Percentiles rank a stretch among this genome's conserved stretches.
phyloP scores from a whole-genome alignment of 2,329 filamentous ascomycete genomes.

The Corinectria fuckeliana region DNA sequence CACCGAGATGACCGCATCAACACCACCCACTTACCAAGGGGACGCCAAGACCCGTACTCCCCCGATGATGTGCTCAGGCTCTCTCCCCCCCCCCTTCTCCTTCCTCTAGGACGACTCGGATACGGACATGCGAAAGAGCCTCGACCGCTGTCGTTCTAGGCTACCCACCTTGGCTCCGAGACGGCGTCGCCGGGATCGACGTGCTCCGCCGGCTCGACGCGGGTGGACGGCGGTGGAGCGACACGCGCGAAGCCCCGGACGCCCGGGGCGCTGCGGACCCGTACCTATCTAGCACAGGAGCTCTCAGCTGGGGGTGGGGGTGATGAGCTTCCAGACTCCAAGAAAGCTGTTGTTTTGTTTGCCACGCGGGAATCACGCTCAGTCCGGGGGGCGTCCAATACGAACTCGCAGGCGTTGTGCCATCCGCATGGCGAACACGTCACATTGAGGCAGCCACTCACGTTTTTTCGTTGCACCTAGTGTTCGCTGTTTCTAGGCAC shows the following conservation, averaged over 20 bases:
- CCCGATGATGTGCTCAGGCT: neutral
- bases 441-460: neutral
- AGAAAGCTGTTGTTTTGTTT: too few species aligned
- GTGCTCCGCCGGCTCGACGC: neutral
- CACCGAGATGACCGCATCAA: too few species aligned
- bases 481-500: too few species aligned
- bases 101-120: too few species aligned
- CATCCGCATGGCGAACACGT: neutral
- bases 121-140: too few species aligned
- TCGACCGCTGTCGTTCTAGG: neutral
- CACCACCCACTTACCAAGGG: too few species aligned
- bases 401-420: neutral
- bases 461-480: neutral
- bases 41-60: too few species aligned
- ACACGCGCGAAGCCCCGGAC: neutral
- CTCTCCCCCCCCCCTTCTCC: too few species aligned
- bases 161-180: too few species aligned
- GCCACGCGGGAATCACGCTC: slow-evolving; percentile 2
- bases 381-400: neutral
- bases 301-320: neutral
- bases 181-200: neutral
- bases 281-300: too few species aligned
- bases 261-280: neutral
- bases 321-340: too few species aligned
- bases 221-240: too few species aligned